Evolutionary conservation across 768 basidiomycete genomes (phyloP).

Genomic region (Russula lepida): DNA sequence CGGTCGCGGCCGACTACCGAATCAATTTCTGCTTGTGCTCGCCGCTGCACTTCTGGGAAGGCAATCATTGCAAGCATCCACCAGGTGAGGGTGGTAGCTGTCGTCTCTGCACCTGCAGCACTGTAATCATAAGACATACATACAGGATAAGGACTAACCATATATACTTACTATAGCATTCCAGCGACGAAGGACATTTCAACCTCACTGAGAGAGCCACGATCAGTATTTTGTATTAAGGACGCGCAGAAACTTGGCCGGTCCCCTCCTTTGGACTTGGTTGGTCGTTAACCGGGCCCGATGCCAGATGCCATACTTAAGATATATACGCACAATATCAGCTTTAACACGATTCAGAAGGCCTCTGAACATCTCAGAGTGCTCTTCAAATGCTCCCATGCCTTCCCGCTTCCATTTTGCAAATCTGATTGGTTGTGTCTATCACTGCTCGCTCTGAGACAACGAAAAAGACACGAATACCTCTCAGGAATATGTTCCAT

Average conservation of each 20-base stretch:
- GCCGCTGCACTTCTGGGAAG: constrained; percentile 12
- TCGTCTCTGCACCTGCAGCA: constrained; percentile 8
- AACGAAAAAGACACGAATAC: background rate
- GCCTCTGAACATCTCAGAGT: no score
- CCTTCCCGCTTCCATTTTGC: no score
- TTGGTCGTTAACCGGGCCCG: background rate
- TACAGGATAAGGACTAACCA: background rate
- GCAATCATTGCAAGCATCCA: constrained; percentile 19
- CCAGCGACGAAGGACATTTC: constrained; percentile 17
- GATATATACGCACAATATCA: constrained; percentile 4
- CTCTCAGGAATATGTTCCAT: constrained; percentile 10
- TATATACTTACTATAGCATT: constrained; percentile 12
- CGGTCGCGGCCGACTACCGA: constrained; percentile 15
- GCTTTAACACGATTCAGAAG: no score
- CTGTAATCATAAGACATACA: background rate
- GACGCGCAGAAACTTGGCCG: background rate
- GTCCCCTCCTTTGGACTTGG: background rate
- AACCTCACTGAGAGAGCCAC: background rate
- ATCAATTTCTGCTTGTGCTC: constrained; percentile 22
- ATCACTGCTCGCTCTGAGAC: no score
- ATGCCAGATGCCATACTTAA: no score
- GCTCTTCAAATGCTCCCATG: no score
- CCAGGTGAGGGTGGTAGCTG: background rate
- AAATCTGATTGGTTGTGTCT: no score
- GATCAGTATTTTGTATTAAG: background rate